A percentile compares a stretch with the other conserved stretches of the same genome.
Evolutionary conservation across 2,329 filamentous ascomycete genomes (phyloP).

Genomic region (Parafenestella ontariensis): DNA sequence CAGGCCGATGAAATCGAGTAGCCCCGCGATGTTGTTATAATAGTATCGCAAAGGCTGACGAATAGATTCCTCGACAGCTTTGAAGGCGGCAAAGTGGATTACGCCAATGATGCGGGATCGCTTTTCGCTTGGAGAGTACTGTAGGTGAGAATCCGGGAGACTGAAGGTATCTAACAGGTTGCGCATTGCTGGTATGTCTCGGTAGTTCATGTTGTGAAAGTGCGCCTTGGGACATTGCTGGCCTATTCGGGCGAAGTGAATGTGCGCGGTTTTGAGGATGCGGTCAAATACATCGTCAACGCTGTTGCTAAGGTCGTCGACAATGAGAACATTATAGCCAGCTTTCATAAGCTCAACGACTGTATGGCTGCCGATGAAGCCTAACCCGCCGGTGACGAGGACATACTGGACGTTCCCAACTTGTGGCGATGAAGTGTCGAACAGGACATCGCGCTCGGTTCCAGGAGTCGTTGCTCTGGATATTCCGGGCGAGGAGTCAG

Average conservation of each 20-base stretch:
- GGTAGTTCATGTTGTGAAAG: constrained; percentile 55
- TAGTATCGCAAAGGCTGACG: constrained; percentile 66
- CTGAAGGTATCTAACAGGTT: neutral
- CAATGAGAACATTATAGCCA: constrained; percentile 57
- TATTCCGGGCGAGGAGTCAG: constrained; percentile 1
- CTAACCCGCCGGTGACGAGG: constrained; percentile 52
- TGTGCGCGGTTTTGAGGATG: constrained; percentile 14
- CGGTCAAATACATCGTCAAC: constrained; percentile 37
- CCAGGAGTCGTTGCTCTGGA: constrained; percentile 2
- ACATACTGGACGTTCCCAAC: constrained; percentile 3
- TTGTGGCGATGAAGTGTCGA: neutral
- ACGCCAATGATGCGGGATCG: constrained; percentile 60
- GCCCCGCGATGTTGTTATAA: constrained; percentile 67
- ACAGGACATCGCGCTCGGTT: neutral
- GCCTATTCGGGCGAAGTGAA: neutral
- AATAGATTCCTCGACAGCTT: constrained; percentile 68
- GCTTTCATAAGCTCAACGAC: constrained; percentile 58
- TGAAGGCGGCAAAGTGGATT: constrained; percentile 71
- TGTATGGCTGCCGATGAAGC: constrained; percentile 62
- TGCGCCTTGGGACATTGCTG: constrained; percentile 45
- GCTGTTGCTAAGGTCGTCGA: constrained; percentile 51
- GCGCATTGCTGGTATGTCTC: constrained; percentile 18
- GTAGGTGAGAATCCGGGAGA: neutral
- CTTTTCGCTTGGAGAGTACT: constrained; percentile 27
- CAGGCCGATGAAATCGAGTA: constrained; percentile 62